Conservation (phyloP, 257 asterid species). For the Agastache rugosa region DNA sequence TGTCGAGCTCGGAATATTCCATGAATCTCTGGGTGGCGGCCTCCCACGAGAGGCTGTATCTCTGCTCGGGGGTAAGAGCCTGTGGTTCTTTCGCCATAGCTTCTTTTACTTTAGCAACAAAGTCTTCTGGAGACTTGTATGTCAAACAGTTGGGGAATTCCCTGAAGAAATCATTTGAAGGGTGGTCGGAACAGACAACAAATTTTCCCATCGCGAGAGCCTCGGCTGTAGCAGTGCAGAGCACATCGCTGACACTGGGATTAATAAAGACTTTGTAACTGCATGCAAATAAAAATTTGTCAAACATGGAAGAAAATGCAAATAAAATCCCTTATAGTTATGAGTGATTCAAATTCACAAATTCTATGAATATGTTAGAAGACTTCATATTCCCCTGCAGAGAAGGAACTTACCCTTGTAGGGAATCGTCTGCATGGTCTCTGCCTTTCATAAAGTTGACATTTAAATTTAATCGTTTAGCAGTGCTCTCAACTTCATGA, state of each 20-base stretch:
- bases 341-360: not conserved
- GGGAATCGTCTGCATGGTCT: slow-evolving; percentile 97
- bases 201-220: slow-evolving; percentile 99
- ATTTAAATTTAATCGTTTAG: slow-evolving; percentile 76
- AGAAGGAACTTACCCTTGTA: slow-evolving; percentile 68
- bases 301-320: slow-evolving; percentile 25
- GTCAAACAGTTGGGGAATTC: slow-evolving; percentile 92
- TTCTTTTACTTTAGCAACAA: slow-evolving; percentile 84
- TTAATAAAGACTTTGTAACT: slow-evolving; percentile 95
- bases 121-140: slow-evolving; percentile 87
- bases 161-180: slow-evolving; percentile 94
- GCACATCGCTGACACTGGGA: slow-evolving; percentile 97
- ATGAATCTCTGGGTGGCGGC: slow-evolving; percentile 96
- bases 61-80: slow-evolving; percentile 86
- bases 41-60: slow-evolving; percentile 91
- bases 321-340: not conserved
- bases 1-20: slow-evolving; percentile 81
- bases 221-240: slow-evolving; percentile 99
- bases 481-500: slow-evolving; percentile 85
- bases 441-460: slow-evolving; percentile 95
- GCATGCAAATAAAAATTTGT: slow-evolving; percentile 35
- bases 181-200: slow-evolving; percentile 96
- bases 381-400: not conserved
- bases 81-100: slow-evolving; percentile 91
- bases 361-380: not conserved